Base-by-base conservation (phyloP, 2,329 filamentous ascomycete species). In the Penicillium sp. region DNA sequence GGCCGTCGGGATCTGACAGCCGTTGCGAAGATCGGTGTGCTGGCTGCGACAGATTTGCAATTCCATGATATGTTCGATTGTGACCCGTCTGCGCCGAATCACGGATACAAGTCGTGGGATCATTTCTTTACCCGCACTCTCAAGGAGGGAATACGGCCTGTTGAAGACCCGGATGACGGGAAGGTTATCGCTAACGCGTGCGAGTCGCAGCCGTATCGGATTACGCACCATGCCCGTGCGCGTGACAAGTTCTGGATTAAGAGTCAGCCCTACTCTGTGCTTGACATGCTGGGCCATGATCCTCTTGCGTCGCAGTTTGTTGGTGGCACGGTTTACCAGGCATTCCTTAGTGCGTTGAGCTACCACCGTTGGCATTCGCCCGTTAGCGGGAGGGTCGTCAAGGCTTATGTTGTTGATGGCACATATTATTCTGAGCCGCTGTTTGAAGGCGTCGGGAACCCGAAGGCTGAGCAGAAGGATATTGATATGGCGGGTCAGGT, bases 291-390 rank as follows among this genome's bases (percentile, higher is more conserved):
- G 3, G 76, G 71, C 0, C 68, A 79, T 57, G 79, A 84, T 56
- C 60, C 71, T 0, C 64, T 80, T 1, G 57, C 70, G 0, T n/a
- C 48, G 7, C 60, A 78, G 1, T 87, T 87, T 56, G 75, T 72
- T 0, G 79, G 78, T 6, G 84, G 80, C 1, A 85, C 81, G 0
- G 71, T 87, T 26, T 87, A 87, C 64, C 84, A 88, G 60, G 84
- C 83, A 0, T 87, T 85, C 61, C 69, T 88, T 3, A 82, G 76
- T 7, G 79, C 82, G 0, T 67, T 85, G 45, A 82, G 78, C 38
- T 87, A 88, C 64, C 84, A 87, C 65, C 76, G 84, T 24, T 87
- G 84, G 84, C 83, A 87, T 66, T 65, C 79, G 0, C 84, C 84
- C n/a, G 76, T 87, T 0, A 76, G 72, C 5, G 84, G 84, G 0